A percentile compares a stretch with the other conserved stretches of the same genome.
Conservation (phyloP, 163 green algal genomes). For the Chlorella variabilis region DNA sequence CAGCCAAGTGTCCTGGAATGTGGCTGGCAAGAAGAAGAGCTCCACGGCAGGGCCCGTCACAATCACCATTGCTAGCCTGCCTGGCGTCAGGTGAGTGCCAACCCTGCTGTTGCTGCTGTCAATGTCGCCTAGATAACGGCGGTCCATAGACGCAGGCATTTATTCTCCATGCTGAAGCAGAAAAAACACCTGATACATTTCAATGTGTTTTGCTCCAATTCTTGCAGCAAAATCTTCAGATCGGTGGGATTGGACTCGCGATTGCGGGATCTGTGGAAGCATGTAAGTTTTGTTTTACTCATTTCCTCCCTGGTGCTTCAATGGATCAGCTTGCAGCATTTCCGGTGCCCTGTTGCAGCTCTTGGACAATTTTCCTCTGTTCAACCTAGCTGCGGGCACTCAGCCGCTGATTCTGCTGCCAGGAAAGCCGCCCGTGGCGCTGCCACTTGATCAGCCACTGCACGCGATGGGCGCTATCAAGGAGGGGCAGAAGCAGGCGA, state of each 20-base stretch:
- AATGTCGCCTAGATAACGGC: too few species aligned
- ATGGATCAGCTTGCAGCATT: too few species aligned
- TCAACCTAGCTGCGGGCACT: slow-evolving; percentile 1
- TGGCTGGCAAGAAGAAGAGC: slow-evolving; percentile 10
- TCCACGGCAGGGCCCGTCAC: not conserved
- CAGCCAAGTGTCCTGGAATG: not conserved
- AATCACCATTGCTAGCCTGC: slow-evolving; percentile 34
- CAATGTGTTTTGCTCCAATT: not conserved
- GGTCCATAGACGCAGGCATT: too few species aligned
- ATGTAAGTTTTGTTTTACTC: not conserved
- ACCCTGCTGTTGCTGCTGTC: too few species aligned
- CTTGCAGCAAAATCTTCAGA: slow-evolving; percentile 23
- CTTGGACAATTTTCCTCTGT: slow-evolving; percentile 12
- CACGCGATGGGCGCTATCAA: slow-evolving; percentile 7
- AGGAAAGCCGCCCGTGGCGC: slow-evolving; percentile 19
- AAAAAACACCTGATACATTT: not conserved
- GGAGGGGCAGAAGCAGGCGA: slow-evolving; percentile 26
- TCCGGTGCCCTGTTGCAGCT: too few species aligned
- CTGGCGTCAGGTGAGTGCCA: slow-evolving; percentile 13
- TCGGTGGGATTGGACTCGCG: slow-evolving; percentile 11
- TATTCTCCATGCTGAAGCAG: too few species aligned
- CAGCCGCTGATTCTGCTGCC: slow-evolving; percentile 41
- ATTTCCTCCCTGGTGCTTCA: too few species aligned
- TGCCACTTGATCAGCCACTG: slow-evolving; percentile 34
- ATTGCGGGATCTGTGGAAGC: slow-evolving; percentile 27